Evolutionary conservation across 2,329 filamentous ascomycete genomes (phyloP).

Genomic region (Apiospora sp.): DNA sequence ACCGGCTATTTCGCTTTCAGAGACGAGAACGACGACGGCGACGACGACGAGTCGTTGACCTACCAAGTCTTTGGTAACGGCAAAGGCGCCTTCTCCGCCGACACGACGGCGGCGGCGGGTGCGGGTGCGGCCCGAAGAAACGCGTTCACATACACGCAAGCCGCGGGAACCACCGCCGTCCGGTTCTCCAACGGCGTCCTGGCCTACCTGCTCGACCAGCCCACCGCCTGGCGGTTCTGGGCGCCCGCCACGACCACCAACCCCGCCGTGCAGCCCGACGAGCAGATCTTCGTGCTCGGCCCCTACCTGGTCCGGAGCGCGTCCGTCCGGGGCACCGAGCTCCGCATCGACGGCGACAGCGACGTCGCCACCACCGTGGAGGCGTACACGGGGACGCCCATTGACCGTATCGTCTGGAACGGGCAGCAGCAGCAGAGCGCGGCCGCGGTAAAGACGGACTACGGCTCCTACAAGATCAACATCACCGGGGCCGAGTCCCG

Average conservation of each 20-base stretch:
- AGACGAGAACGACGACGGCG: slow-evolving; percentile 33
- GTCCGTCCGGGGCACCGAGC: slow-evolving; percentile 54
- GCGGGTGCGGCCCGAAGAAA: slow-evolving; percentile 34
- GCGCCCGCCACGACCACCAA: slow-evolving; percentile 54
- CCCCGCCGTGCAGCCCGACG: slow-evolving; percentile 51
- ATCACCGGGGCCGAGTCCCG: slow-evolving; percentile 61
- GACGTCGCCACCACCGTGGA: slow-evolving; percentile 65
- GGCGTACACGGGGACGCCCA: slow-evolving; percentile 3
- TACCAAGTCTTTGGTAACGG: slow-evolving; percentile 50
- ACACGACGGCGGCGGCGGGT: slow-evolving; percentile 36
- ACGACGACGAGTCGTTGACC: slow-evolving; percentile 44
- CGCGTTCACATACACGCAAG: slow-evolving; percentile 56
- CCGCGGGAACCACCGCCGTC: slow-evolving; percentile 53
- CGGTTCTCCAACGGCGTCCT: slow-evolving; percentile 58
- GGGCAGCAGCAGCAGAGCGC: slow-evolving; percentile 49
- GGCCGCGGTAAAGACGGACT: slow-evolving; percentile 44
- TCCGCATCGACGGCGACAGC: slow-evolving; percentile 69
- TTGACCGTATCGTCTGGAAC: slow-evolving; percentile 59
- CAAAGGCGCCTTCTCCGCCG: neutral
- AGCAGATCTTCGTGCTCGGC: slow-evolving; percentile 64
- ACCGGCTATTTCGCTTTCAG: slow-evolving; percentile 58
- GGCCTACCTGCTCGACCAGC: slow-evolving; percentile 60
- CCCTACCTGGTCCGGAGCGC: slow-evolving; percentile 65
- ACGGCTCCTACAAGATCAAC: slow-evolving; percentile 57
- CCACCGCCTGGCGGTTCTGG: slow-evolving; percentile 64